Percentiles rank a stretch among this genome's conserved stretches.
These are phyloP conservation scores for Polyporus arcularius DNA, from an alignment of 768 basidiomycete genomes.

Conservation along the genomic window DNA sequence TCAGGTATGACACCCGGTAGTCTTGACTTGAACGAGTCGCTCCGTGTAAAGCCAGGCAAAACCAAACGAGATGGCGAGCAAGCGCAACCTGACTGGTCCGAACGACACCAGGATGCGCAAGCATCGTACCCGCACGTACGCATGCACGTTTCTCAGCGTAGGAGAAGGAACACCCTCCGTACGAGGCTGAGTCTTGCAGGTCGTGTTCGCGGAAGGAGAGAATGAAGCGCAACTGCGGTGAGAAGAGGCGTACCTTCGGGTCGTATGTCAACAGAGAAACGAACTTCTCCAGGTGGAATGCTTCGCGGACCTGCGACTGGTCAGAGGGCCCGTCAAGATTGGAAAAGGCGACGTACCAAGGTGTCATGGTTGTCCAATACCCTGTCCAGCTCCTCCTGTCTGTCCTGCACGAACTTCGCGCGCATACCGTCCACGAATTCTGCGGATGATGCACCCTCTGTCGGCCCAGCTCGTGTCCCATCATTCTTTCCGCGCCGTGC, in stretches of 20 bases:
- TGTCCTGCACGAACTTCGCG: slow-evolving; percentile 52
- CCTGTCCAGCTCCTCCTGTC: slow-evolving; percentile 57
- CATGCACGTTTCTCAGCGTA: too few species aligned
- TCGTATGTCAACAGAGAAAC: slow-evolving; percentile 75
- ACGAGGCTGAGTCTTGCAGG: too few species aligned
- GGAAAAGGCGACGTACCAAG: slow-evolving; percentile 64
- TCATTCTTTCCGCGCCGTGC: not conserved
- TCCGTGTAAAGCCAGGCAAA: slow-evolving; percentile 20
- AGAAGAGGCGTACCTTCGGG: slow-evolving; percentile 56
- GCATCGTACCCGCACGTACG: too few species aligned
- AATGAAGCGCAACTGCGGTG: not conserved
- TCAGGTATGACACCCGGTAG: slow-evolving; percentile 7
- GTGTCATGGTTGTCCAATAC: slow-evolving; percentile 71
- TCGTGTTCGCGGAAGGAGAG: too few species aligned
- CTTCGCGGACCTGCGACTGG: slow-evolving; percentile 85
- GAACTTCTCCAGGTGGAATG: slow-evolving; percentile 87
- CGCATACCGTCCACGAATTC: slow-evolving; percentile 38
- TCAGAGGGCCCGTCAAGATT: too few species aligned
- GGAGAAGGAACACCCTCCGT: too few species aligned
- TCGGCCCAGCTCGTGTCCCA: not conserved
- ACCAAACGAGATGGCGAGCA: too few species aligned
- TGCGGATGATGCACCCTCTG: not conserved
- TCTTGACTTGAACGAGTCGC: slow-evolving; percentile 2
- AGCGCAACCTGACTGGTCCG: too few species aligned
- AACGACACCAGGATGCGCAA: too few species aligned